Conservation (phyloP, 1,284 basidiomycete genomes). For the Apiotrichum veenhuisii region DNA sequence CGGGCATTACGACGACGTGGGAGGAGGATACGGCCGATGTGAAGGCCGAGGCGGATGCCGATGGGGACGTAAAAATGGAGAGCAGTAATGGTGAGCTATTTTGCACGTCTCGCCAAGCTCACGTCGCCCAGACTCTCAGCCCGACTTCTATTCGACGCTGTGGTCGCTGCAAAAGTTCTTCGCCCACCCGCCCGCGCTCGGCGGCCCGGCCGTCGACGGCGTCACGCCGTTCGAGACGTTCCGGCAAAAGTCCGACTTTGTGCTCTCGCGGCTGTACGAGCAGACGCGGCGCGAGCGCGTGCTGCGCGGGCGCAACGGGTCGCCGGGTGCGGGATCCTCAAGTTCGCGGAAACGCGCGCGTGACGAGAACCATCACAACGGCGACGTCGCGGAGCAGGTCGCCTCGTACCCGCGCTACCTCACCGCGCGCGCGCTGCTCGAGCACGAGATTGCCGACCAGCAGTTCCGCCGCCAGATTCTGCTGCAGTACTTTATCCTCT, state of each 20-base stretch:
- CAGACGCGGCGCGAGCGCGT: slow-evolving; percentile 37
- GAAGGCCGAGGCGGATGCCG: slow-evolving; percentile 20
- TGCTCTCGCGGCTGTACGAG: slow-evolving; percentile 39
- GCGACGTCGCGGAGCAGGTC: too few relatives aligned
- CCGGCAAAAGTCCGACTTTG: slow-evolving; percentile 36
- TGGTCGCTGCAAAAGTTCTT: slow-evolving; percentile 49
- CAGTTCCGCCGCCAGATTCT: slow-evolving; percentile 48
- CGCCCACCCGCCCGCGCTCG: slow-evolving; percentile 41
- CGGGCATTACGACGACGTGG: slow-evolving; percentile 39
- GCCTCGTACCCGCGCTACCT: slow-evolving; percentile 44
- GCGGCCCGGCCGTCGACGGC: slow-evolving; percentile 28
- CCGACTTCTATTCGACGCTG: slow-evolving; percentile 45
- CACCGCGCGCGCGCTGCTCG: slow-evolving; percentile 40
- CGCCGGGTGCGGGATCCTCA: not conserved
- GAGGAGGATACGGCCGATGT: slow-evolving; percentile 29
- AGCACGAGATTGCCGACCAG: slow-evolving; percentile 41
- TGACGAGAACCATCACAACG: slow-evolving; percentile 16
- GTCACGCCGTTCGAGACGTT: slow-evolving; percentile 36
- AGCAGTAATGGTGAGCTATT: not conserved
- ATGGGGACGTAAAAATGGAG: slow-evolving; percentile 7
- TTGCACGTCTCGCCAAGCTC: too few relatives aligned
- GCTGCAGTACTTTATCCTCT: slow-evolving; percentile 48
- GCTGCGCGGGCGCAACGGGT: slow-evolving; percentile 28
- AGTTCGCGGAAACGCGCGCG: slow-evolving; percentile 27
- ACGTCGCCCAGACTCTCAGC: slow-evolving; percentile 10